A percentile compares a stretch with the other conserved stretches of the same genome.
Conservation (phyloP, 345 rosid species). For the Arabidopsis arenosa region DNA sequence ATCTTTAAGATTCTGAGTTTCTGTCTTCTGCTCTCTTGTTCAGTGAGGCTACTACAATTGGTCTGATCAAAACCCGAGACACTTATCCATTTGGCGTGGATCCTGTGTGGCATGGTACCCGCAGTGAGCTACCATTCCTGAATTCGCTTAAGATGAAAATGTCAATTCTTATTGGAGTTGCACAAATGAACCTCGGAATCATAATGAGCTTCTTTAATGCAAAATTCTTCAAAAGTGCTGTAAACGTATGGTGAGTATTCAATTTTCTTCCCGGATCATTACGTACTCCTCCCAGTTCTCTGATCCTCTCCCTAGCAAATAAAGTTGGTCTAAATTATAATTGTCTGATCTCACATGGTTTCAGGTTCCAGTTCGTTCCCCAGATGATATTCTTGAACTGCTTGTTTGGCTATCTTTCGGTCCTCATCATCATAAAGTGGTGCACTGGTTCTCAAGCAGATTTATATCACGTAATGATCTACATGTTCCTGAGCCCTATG, state of each 20-base stretch:
- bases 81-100: slow-evolving; percentile 96
- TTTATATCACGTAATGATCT: slow-evolving; percentile 86
- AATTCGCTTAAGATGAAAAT: slow-evolving; percentile 99
- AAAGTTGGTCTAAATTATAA: neutral
- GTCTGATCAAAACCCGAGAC: slow-evolving; percentile 78
- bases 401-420: slow-evolving; percentile 89
- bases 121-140: slow-evolving; percentile 90
- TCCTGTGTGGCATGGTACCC: slow-evolving; percentile 93
- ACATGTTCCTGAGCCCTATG: slow-evolving; percentile 97
- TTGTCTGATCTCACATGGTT: slow-evolving; percentile 35
- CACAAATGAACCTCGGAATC: slow-evolving; percentile 98
- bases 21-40: slow-evolving; percentile 23
- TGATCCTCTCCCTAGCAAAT: slow-evolving; percentile 15
- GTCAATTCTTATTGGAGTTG: slow-evolving; percentile 96
- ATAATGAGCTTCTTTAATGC: slow-evolving; percentile 92
- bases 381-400: slow-evolving; percentile 91
- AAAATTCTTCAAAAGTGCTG: slow-evolving; percentile 59
- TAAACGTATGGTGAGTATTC: slow-evolving; percentile 72
- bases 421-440: slow-evolving; percentile 89
- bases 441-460: slow-evolving; percentile 92
- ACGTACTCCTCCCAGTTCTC: slow-evolving; percentile 14
- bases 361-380: slow-evolving; percentile 96
- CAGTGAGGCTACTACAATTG: slow-evolving; percentile 86
- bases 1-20: slow-evolving; percentile 6
- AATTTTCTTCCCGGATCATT: neutral